Conservation (phyloP, 176 grass and related monocot species). For the Cymbopogon citratus region DNA sequence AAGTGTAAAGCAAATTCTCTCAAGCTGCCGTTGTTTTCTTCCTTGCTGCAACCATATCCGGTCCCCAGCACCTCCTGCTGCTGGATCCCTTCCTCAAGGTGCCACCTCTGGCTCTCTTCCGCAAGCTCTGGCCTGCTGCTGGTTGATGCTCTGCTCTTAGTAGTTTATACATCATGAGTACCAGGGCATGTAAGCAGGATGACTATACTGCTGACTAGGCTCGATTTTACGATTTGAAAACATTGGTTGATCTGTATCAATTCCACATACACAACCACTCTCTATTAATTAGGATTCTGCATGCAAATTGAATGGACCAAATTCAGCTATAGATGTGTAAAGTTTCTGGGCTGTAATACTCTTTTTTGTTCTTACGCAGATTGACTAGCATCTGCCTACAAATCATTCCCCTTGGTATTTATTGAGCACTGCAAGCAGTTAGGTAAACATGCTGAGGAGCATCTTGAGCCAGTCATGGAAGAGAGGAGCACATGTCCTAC, state of each 20-base stretch:
- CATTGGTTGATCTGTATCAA: background rate
- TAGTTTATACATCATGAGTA: background rate
- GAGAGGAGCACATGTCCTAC: conserved; percentile 24
- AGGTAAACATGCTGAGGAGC: conserved; percentile 41
- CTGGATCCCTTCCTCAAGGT: too few species aligned
- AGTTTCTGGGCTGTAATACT: background rate
- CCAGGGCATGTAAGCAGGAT: background rate
- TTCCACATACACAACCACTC: background rate
- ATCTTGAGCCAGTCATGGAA: conserved; percentile 41
- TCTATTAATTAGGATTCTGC: background rate
- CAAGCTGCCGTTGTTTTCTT: background rate
- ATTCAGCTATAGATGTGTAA: background rate
- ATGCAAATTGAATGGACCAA: background rate
- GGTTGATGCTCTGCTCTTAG: background rate
- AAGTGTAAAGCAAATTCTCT: background rate
- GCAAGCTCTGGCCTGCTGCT: too few species aligned
- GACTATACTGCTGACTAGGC: background rate
- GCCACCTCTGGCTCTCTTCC: too few species aligned
- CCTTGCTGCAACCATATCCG: too few species aligned
- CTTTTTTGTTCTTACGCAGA: background rate
- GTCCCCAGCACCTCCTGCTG: too few species aligned
- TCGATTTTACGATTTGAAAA: background rate
- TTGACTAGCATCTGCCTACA: background rate
- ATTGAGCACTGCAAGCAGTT: background rate
- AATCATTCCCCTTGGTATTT: background rate